Evolutionary conservation across 2,329 filamentous ascomycete species (phyloP).

Genomic region (Triangularia setosa): DNA sequence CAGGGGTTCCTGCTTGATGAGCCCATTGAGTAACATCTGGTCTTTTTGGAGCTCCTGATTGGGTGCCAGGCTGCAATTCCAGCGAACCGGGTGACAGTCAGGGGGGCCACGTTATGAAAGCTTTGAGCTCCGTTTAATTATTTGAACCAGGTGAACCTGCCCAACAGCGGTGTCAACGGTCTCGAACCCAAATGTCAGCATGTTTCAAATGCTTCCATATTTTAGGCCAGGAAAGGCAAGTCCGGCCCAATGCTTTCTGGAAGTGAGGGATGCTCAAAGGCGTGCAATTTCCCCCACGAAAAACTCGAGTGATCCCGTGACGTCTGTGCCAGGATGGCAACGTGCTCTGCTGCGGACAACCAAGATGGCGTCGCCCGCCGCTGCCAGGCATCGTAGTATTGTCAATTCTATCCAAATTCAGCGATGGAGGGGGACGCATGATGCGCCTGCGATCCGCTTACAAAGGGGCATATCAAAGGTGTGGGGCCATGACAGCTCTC

Average conservation of each 20-base stretch:
- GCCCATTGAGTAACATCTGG: constrained; percentile 18
- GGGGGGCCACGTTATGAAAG: constrained; percentile 7
- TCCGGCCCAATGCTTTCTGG: background rate
- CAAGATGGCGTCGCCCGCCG: background rate
- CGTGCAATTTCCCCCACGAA: constrained; percentile 15
- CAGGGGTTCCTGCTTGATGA: constrained; percentile 10
- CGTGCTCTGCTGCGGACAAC: background rate
- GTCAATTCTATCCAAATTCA: background rate
- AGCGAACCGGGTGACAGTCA: constrained; percentile 18
- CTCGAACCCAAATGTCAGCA: constrained; percentile 11
- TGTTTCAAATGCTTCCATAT: background rate
- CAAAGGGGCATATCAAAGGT: background rate
- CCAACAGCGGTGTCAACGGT: constrained; percentile 10
- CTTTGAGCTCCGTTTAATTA: background rate
- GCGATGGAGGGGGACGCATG: background rate
- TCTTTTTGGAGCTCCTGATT: constrained; percentile 23
- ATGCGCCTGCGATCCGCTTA: background rate
- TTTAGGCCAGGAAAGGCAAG: background rate
- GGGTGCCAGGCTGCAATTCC: constrained; percentile 11
- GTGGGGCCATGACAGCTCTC: background rate
- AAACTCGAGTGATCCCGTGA: constrained; percentile 14
- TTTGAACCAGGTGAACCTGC: constrained; percentile 7
- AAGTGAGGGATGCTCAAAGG: background rate
- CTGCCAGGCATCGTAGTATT: background rate
- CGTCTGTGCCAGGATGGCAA: constrained; percentile 1